phyloP scores from a whole-genome alignment of 1,284 basidiomycete genomes.

The Cystobasidiaceae sp. region DNA sequence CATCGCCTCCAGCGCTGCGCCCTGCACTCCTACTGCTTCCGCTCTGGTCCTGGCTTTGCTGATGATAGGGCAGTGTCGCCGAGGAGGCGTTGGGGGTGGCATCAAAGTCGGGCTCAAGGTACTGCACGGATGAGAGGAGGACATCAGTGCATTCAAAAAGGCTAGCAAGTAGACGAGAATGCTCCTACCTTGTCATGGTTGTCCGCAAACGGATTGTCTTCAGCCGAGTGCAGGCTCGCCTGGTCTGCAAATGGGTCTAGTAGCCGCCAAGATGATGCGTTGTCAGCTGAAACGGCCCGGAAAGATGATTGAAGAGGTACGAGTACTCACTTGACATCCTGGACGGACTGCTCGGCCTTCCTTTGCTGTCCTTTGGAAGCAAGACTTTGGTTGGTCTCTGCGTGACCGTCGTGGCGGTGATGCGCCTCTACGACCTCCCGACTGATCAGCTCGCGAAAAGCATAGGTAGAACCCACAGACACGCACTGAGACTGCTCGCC shows the following conservation, averaged over 20 bases:
- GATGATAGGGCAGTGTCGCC: constrained; percentile 28
- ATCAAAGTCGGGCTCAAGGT: constrained; percentile 26
- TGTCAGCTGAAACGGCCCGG: not conserved
- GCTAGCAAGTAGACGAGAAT: not conserved
- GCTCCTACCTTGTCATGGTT: constrained; percentile 19
- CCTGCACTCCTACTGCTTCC: not conserved
- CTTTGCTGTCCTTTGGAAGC: too few relatives aligned
- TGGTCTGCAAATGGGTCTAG: constrained; percentile 30
- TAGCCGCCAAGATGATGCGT: not conserved
- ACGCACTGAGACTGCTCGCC: too few relatives aligned
- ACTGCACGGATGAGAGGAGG: not conserved
- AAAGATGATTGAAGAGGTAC: too few relatives aligned
- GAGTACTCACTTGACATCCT: not conserved
- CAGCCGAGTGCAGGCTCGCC: constrained; percentile 6
- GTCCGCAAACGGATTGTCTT: constrained; percentile 29
- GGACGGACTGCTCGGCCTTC: too few relatives aligned
- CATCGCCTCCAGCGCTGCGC: not conserved
- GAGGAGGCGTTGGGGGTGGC: constrained; percentile 24
- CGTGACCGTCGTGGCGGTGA: too few relatives aligned
- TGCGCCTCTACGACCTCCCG: too few relatives aligned
- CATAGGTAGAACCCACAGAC: too few relatives aligned
- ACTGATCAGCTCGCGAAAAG: too few relatives aligned
- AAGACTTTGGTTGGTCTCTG: too few relatives aligned
- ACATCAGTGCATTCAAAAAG: not conserved
- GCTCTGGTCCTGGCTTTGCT: constrained; percentile 5